Evolutionary conservation across 306 rosid genomes (phyloP).

Genomic region (Cucurbita maxima): DNA sequence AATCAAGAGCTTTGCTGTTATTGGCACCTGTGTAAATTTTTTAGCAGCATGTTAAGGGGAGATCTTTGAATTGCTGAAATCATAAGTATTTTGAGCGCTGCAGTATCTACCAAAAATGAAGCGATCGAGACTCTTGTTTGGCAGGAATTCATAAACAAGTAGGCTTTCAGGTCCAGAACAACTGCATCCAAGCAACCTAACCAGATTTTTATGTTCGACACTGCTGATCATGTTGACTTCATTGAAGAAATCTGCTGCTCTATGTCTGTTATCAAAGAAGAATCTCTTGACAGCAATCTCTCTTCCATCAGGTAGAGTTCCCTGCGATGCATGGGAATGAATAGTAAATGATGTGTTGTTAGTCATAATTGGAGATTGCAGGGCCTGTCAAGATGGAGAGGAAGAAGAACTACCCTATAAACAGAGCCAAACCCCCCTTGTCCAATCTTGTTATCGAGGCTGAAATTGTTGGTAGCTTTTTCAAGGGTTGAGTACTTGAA

Average conservation of each 20-base stretch:
- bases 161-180: constrained; percentile 93
- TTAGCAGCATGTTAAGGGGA: background rate
- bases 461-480: constrained; percentile 64
- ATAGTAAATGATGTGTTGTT: background rate
- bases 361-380: background rate
- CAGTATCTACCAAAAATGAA: constrained; percentile 58
- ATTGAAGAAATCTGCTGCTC: constrained; percentile 77
- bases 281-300: constrained; percentile 89
- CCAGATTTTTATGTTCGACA: constrained; percentile 75
- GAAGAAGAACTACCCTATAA: constrained; percentile 45
- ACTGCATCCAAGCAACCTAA: constrained; percentile 75
- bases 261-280: constrained; percentile 65
- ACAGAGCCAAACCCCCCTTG: constrained; percentile 97
- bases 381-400: constrained; percentile 5
- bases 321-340: constrained; percentile 18
- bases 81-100: background rate
- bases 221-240: constrained; percentile 79
- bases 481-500: constrained; percentile 84
- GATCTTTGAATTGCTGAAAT: background rate
- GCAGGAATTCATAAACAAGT: constrained; percentile 70
- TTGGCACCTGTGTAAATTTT: constrained; percentile 26
- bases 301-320: constrained; percentile 71
- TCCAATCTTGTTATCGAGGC: constrained; percentile 56
- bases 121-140: constrained; percentile 72
- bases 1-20: constrained; percentile 46